Evolutionary conservation across 805 yeast genomes (phyloP).

Genomic region (Lachancea thermotolerans): DNA sequence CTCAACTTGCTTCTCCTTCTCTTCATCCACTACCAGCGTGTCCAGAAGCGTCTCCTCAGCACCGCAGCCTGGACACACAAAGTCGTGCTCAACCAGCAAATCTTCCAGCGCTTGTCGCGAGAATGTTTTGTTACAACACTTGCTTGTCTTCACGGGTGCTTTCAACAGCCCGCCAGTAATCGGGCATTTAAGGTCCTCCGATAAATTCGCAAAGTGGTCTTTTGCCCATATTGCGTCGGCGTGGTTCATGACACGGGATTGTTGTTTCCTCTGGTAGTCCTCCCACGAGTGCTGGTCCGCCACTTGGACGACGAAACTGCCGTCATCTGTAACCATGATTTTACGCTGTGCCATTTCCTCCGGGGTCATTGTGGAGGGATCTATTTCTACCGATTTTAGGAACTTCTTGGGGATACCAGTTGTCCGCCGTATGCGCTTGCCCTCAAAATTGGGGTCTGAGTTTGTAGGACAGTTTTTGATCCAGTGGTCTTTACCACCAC

Average conservation of each 20-base stretch:
- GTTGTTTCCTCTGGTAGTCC: constrained; percentile 63
- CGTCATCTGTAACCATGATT: constrained; percentile 86
- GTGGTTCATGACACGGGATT: constrained; percentile 30
- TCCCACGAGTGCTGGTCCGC: constrained; percentile 93
- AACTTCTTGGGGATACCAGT: constrained; percentile 97
- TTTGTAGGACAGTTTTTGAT: constrained; percentile 93
- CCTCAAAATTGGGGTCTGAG: constrained; percentile 89
- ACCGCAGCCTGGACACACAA: constrained; percentile 84
- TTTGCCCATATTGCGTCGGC: constrained; percentile 41
- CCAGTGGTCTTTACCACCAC: constrained; percentile 96
- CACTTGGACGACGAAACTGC: constrained; percentile 91
- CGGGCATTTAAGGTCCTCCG: constrained; percentile 64
- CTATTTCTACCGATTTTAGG: constrained; percentile 66
- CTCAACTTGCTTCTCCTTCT: constrained; percentile 48
- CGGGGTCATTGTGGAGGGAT: constrained; percentile 47
- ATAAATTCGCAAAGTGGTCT: constrained; percentile 39
- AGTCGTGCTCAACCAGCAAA: constrained; percentile 69
- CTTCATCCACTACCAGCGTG: constrained; percentile 54
- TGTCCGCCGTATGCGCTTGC: constrained; percentile 81
- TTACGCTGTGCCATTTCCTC: constrained; percentile 51
- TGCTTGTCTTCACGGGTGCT: constrained; percentile 69
- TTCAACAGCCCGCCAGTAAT: constrained; percentile 54
- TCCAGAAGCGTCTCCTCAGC: constrained; percentile 71
- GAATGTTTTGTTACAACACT: constrained; percentile 62
- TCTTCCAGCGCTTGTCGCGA: constrained; percentile 61